Evolutionary conservation across 2,329 filamentous ascomycete species (phyloP).

Genomic region (Trichoderma afroharzianum): DNA sequence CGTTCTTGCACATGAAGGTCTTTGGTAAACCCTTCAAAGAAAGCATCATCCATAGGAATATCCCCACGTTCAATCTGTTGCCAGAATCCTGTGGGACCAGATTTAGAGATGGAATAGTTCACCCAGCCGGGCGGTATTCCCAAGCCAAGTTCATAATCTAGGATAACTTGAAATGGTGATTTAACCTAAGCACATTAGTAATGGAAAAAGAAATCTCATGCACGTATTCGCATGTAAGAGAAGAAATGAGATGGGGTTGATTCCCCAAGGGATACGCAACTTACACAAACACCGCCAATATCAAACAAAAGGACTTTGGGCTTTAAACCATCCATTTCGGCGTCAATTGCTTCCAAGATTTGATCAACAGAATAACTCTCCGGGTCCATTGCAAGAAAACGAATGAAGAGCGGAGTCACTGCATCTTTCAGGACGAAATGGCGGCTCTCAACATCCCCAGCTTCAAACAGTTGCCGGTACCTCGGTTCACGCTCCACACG

Average conservation of each 20-base stretch:
- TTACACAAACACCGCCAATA: slow-evolving; percentile 94
- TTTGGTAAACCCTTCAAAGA: slow-evolving; percentile 70
- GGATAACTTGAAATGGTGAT: slow-evolving; percentile 88
- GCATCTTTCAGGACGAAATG: not conserved
- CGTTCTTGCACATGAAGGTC: slow-evolving; percentile 65
- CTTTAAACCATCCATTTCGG: slow-evolving; percentile 40
- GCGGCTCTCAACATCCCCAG: not conserved
- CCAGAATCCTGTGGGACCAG: slow-evolving; percentile 78
- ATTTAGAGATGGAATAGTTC: slow-evolving; percentile 81
- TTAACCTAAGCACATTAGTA: slow-evolving; percentile 57
- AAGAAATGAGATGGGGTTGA: not conserved
- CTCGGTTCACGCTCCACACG: slow-evolving; percentile 18
- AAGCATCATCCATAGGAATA: slow-evolving; percentile 68
- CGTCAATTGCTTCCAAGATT: slow-evolving; percentile 31
- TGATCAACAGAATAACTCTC: slow-evolving; percentile 20
- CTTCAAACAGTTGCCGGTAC: slow-evolving; percentile 8
- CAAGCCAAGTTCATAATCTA: slow-evolving; percentile 78
- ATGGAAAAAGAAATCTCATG: not conserved
- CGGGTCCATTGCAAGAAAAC: slow-evolving; percentile 3
- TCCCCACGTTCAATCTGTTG: slow-evolving; percentile 83
- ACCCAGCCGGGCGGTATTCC: slow-evolving; percentile 84
- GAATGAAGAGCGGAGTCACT: slow-evolving; percentile 1
- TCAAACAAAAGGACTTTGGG: slow-evolving; percentile 86
- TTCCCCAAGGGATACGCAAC: slow-evolving; percentile 35
- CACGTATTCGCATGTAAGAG: not conserved